Conservation (phyloP, 2,329 filamentous ascomycete species). For the Aspergillus terreus region DNA sequence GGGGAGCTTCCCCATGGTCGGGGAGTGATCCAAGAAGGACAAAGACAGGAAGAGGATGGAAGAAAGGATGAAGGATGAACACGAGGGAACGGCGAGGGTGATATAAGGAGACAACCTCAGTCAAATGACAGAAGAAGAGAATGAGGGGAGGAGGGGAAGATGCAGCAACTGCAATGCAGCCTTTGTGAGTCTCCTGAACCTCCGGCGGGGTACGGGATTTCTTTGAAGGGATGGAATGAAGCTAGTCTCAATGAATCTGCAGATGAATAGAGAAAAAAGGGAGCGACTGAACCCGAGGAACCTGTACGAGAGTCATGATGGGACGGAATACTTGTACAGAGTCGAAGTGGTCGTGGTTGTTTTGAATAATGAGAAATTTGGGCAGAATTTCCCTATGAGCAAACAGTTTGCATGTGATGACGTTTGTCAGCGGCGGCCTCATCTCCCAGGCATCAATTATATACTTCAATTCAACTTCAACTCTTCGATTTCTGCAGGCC, state of each 20-base stretch:
- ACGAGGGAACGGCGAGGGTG: no score
- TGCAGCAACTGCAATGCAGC: background rate
- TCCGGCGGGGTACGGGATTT: slow-evolving; percentile 6
- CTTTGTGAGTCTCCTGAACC: background rate
- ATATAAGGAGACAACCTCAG: no score
- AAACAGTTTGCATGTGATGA: background rate
- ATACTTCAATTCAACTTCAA: no score
- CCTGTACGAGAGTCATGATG: background rate
- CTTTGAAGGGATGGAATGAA: no score
- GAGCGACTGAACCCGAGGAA: background rate
- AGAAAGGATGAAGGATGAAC: no score
- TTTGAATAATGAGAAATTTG: background rate
- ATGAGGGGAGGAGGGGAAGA: background rate
- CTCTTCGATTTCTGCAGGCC: no score
- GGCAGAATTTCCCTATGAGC: background rate
- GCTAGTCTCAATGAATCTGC: background rate
- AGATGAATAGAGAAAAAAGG: background rate
- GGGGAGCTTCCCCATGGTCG: slow-evolving; percentile 36
- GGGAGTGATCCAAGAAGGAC: no score
- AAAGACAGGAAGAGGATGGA: no score
- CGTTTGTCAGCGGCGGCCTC: no score
- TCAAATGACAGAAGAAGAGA: background rate
- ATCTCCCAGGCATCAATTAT: no score
- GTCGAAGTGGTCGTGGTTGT: background rate
- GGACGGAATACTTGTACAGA: background rate